Percentiles rank a stretch among this genome's conserved stretches.
These are phyloP conservation scores for Aspergillus funiculosus DNA, from an alignment of 495 filamentous ascomycete genomes.

Conservation along the genomic window DNA sequence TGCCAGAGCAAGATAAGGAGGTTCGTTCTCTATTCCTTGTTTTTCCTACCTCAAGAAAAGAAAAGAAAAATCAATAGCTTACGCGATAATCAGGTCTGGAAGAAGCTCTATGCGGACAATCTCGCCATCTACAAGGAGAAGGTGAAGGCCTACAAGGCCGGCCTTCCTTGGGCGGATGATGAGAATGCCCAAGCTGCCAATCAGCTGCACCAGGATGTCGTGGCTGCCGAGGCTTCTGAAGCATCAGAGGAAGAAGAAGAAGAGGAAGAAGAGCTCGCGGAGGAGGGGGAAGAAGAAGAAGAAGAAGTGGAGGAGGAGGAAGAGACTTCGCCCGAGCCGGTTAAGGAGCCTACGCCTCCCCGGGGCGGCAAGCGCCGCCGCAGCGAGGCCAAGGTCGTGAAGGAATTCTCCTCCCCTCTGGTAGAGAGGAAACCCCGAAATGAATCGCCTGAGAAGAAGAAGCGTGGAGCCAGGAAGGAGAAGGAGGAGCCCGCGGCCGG, in stretches of 20 bases:
- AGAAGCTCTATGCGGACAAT: constrained; percentile 68
- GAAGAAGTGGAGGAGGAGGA: constrained; percentile 33
- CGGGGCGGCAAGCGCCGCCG: constrained; percentile 45
- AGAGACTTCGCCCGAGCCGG: constrained; percentile 49
- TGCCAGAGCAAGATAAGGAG: constrained; percentile 66
- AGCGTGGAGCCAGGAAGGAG: constrained; percentile 36
- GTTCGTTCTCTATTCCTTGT: constrained; percentile 40
- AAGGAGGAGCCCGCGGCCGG: constrained; percentile 43
- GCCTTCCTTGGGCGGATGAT: constrained; percentile 41
- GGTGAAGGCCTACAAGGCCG: constrained; percentile 65
- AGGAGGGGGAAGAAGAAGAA: constrained; percentile 31
- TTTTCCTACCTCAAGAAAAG: no score
- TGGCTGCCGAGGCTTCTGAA: constrained; percentile 46
- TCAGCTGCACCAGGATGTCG: constrained; percentile 51
- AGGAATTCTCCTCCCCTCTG: constrained; percentile 38
- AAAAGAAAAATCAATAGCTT: constrained; percentile 12
- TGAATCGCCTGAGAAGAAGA: constrained; percentile 41
- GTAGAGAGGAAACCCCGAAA: constrained; percentile 20
- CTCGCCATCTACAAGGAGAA: constrained; percentile 66
- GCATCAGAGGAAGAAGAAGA: constrained; percentile 36
- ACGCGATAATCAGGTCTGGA: constrained; percentile 52
- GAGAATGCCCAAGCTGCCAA: constrained; percentile 54
- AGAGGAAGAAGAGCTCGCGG: constrained; percentile 42
- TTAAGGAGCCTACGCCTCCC: constrained; percentile 51
- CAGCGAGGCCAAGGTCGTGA: constrained; percentile 41